These are phyloP conservation scores for Calonectria leucothoes DNA, from an alignment of 2,329 filamentous ascomycete species.

Conservation along the genomic window DNA sequence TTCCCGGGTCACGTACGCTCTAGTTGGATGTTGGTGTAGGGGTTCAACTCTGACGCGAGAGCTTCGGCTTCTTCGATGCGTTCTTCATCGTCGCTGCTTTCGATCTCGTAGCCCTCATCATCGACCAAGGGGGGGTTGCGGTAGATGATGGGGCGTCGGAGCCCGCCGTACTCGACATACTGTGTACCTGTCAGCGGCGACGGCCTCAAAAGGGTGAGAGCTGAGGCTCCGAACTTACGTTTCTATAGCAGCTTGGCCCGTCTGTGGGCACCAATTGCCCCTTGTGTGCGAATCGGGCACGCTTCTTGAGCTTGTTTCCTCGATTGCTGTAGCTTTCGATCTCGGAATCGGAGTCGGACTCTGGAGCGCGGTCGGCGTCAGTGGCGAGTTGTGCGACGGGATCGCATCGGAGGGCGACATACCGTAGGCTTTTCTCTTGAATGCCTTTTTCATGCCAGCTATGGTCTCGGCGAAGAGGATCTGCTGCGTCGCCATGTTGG, in stretches of 20 bases:
- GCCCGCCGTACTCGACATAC: constrained; percentile 80
- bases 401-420: constrained; percentile 28
- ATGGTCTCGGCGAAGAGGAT: constrained; percentile 75
- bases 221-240: constrained; percentile 60
- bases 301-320: constrained; percentile 83
- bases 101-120: constrained; percentile 81
- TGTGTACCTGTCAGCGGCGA: constrained; percentile 51
- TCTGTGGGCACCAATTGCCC: constrained; percentile 75
- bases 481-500: constrained; percentile 64
- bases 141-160: constrained; percentile 77
- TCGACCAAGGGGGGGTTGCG: constrained; percentile 79
- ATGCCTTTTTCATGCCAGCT: constrained; percentile 74
- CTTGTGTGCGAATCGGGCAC: constrained; percentile 76
- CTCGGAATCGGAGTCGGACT: constrained; percentile 81
- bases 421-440: constrained; percentile 74
- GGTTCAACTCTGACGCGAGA: constrained; percentile 76
- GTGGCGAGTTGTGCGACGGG: constrained; percentile 19
- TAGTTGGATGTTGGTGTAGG: constrained; percentile 77
- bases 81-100: constrained; percentile 78
- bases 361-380: constrained; percentile 56
- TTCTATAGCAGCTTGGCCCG: constrained; percentile 77
- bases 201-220: constrained; percentile 8
- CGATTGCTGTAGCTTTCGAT: constrained; percentile 78
- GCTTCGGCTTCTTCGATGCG: constrained; percentile 70
- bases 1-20: constrained; percentile 67